Conservation (phyloP, 805 yeast species). For the Starmera caribaea region DNA sequence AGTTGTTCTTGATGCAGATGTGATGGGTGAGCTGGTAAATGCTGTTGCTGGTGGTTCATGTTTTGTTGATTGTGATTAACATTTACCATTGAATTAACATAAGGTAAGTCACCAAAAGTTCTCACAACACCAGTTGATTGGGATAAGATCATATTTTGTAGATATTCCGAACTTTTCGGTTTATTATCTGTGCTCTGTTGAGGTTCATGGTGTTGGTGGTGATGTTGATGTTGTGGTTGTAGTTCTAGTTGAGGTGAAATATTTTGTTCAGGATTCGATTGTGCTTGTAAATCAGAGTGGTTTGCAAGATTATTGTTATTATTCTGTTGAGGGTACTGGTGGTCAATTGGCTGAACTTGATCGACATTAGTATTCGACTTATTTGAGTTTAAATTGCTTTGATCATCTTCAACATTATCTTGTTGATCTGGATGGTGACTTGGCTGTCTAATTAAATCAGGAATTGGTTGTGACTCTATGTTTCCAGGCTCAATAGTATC, state of each 20-base stretch:
- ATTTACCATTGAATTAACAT: constrained; percentile 15
- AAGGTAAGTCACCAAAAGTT: constrained; percentile 24
- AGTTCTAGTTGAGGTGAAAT: neutral
- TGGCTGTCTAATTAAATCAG: too few relatives aligned
- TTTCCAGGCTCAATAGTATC: too few relatives aligned
- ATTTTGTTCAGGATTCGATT: neutral
- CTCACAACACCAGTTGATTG: constrained; percentile 45
- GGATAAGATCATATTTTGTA: constrained; percentile 36
- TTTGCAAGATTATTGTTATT: neutral
- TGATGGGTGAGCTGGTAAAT: too few relatives aligned
- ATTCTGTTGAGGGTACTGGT: too few relatives aligned
- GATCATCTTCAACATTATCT: too few relatives aligned
- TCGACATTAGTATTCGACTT: too few relatives aligned
- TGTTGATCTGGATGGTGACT: too few relatives aligned
- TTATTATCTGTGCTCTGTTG: constrained; percentile 9
- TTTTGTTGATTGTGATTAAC: constrained; percentile 6
- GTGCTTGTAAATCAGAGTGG: neutral
- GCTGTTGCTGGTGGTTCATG: neutral
- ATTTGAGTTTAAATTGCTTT: too few relatives aligned
- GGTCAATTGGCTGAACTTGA: too few relatives aligned
- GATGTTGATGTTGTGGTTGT: constrained; percentile 1
- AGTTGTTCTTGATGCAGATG: too few relatives aligned
- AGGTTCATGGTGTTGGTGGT: neutral
- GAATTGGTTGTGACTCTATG: too few relatives aligned
- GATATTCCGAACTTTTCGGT: constrained; percentile 17